Evolutionary conservation across 2,329 filamentous ascomycete genomes (phyloP).

Genomic region (Penicillium sp.): DNA sequence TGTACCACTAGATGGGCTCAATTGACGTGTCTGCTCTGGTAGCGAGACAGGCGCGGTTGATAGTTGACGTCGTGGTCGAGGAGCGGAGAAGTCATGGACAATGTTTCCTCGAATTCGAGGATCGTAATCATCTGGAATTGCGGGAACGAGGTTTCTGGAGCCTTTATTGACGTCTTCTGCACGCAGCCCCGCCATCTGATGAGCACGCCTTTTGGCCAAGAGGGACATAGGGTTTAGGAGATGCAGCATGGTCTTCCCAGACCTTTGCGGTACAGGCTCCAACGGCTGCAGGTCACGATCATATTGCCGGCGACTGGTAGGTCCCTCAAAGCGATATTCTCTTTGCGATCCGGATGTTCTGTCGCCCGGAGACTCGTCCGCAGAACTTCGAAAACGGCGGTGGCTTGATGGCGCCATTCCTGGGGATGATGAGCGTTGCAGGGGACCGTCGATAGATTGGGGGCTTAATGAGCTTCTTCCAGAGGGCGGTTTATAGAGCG

Average conservation of each 20-base stretch:
- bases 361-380: conserved; percentile 32
- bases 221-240: conserved; percentile 66
- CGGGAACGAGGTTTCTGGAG: conserved; percentile 53
- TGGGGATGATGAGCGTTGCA: conserved; percentile 35
- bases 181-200: conserved; percentile 53
- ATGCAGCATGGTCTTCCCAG: conserved; percentile 57
- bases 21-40: conserved; percentile 18
- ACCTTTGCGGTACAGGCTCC: conserved; percentile 37
- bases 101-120: conserved; percentile 67
- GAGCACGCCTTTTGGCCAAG: conserved; percentile 61
- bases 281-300: conserved; percentile 37
- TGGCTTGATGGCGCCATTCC: conserved; percentile 29
- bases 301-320: conserved; percentile 27
- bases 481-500: conserved; percentile 43
- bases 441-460: conserved; percentile 30
- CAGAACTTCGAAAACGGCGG: conserved; percentile 35
- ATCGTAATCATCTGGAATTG: conserved; percentile 65
- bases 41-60: conserved; percentile 29
- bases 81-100: conserved; percentile 69
- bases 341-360: conserved; percentile 28
- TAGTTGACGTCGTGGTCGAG: conserved; percentile 53
- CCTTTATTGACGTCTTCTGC: conserved; percentile 58
- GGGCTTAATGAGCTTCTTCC: conserved; percentile 35
- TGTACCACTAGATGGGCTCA: conserved; percentile 23
- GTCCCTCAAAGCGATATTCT: conserved; percentile 33